These are phyloP conservation scores for Morella rubra DNA, from an alignment of 306 rosid genomes.

Conservation along the genomic window DNA sequence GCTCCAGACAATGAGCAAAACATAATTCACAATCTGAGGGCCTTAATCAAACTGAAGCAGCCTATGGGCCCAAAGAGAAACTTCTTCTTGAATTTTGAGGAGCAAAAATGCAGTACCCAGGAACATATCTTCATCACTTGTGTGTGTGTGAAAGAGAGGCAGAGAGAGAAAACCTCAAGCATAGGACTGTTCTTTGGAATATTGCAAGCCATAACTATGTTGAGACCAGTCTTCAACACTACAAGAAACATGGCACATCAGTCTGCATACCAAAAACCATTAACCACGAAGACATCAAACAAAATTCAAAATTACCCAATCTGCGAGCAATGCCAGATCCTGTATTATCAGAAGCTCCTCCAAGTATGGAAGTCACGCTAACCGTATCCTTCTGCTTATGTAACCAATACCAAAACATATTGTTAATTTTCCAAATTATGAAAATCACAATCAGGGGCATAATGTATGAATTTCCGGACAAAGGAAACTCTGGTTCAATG, in stretches of 20 bases:
- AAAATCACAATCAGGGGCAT: neutral
- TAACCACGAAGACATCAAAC: slow-evolving; percentile 1
- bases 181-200: slow-evolving; percentile 74
- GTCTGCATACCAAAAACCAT: neutral
- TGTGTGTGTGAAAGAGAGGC: neutral
- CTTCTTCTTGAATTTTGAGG: neutral
- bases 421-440: neutral
- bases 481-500: neutral
- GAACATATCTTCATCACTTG: neutral
- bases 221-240: slow-evolving; percentile 82
- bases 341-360: slow-evolving; percentile 87
- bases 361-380: slow-evolving; percentile 72
- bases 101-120: neutral
- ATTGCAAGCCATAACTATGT: slow-evolving; percentile 76
- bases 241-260: slow-evolving; percentile 23
- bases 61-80: neutral
- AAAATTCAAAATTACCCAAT: slow-evolving; percentile 47
- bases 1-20: neutral
- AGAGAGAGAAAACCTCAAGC: slow-evolving; percentile 60
- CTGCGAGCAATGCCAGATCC: slow-evolving; percentile 83
- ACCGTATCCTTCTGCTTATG: slow-evolving; percentile 50
- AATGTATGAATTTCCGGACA: neutral
- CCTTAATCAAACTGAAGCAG: neutral
- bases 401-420: slow-evolving; percentile 8
- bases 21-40: too few species aligned